Base-by-base conservation (phyloP, 257 asterid genomes). In the Rhazya stricta region DNA sequence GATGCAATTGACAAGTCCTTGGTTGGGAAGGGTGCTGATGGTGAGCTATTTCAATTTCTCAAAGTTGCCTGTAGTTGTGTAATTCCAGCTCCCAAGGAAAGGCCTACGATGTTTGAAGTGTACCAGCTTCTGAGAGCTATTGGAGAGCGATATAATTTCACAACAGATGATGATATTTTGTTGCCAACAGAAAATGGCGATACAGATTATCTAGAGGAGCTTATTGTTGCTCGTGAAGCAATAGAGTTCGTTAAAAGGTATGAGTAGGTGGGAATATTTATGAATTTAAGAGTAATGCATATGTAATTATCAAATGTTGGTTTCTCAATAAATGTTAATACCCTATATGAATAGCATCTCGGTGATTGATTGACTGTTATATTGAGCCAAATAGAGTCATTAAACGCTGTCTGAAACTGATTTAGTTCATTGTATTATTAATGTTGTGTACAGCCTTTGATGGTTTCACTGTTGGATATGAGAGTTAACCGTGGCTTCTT, bases 71-170 rank as follows among this genome's bases (percentile, higher is more conserved):
- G 96, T 72, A 89, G 86, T 25, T 93, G 98, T 71, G 94, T 91
- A 46, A 74, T 88, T 67, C 80, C 96, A 5, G 83, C 80, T 36
- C 90, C 86, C 4, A 89, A 90, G 80, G 97, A 91, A 77, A 88
- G 98, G 37, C 98, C 98, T 4, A 79, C 96, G 5, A 93, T 93
- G 98, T 90, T 86, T 72, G 98, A 93, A 78, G 94, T 93, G 32
- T 93, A 88, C 80, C 98, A 91, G 85, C 80, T 91, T 51, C 81
- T 93, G 43, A 83, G 93, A 74, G 94, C 95, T 45, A 78, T 93
- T 3, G 97, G 98, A 51, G 89, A 89, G 65, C 83, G 79, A 1
- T 88, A 90, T 25, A 80, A 84, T 74, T 87, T 91, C 80, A 84
- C 89, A 5, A 82, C 96, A 0, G 90, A 87, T 39, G 96, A 88